Percentiles rank a stretch among this genome's conserved stretches.
These are phyloP conservation scores for Mycena pura DNA, from an alignment of 768 basidiomycete genomes.

Conservation along the genomic window DNA sequence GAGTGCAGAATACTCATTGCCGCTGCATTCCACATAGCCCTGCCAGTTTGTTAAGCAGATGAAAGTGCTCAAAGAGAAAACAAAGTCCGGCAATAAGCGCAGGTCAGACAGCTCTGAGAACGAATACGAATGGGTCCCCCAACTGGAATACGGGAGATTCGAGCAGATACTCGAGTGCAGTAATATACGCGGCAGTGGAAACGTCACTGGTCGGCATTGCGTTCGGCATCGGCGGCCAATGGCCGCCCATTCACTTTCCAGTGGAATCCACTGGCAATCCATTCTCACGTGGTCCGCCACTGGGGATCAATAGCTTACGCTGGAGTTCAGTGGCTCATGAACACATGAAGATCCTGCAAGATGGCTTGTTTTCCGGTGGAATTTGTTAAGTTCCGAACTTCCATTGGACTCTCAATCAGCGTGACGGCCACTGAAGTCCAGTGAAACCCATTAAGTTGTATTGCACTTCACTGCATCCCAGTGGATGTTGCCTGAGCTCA, in stretches of 20 bases:
- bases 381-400: background rate
- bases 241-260: background rate
- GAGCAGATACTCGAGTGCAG: too few relatives aligned
- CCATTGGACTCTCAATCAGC: background rate
- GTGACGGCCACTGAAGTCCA: background rate
- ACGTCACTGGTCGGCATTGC: slow-evolving; percentile 1
- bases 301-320: background rate
- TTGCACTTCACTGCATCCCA: background rate
- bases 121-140: too few relatives aligned
- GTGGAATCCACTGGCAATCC: background rate
- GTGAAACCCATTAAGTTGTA: background rate
- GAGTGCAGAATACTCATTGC: too few relatives aligned
- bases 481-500: background rate
- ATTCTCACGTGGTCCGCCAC: background rate
- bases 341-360: background rate
- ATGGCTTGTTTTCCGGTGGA: background rate
- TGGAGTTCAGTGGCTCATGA: background rate
- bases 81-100: too few relatives aligned
- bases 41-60: too few relatives aligned
- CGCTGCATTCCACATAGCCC: too few relatives aligned
- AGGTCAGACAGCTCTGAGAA: too few relatives aligned
- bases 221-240: background rate
- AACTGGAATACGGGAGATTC: too few relatives aligned
- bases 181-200: slow-evolving; percentile 4
- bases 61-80: too few relatives aligned